phyloP scores from a whole-genome alignment of 345 rosid genomes.

The Erucastrum elatum region DNA sequence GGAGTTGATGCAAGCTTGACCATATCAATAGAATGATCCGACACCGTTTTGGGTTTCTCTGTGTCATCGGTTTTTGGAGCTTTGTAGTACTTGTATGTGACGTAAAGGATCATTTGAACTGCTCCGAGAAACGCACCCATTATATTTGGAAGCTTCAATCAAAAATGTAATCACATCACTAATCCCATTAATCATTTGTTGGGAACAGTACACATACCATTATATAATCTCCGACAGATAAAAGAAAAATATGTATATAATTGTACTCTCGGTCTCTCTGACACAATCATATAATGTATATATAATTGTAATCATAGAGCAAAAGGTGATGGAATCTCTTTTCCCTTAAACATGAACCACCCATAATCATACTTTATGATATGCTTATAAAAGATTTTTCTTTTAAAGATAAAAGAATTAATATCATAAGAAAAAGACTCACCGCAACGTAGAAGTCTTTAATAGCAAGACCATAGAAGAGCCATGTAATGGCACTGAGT shows the following conservation, averaged over 20 bases:
- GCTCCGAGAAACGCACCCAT: slow-evolving; percentile 53
- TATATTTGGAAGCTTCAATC: slow-evolving; percentile 53
- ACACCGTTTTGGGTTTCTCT: slow-evolving; percentile 32
- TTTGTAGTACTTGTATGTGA: slow-evolving; percentile 45
- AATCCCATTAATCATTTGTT: slow-evolving; percentile 6
- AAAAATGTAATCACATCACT: slow-evolving; percentile 6
- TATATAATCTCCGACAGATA: background rate
- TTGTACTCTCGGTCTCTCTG: background rate
- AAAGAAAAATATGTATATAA: background rate
- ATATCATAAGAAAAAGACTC: slow-evolving; percentile 19
- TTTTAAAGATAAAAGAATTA: no score
- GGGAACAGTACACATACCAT: slow-evolving; percentile 16
- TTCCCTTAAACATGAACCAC: slow-evolving; percentile 26
- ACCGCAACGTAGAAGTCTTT: slow-evolving; percentile 54
- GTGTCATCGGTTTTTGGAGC: slow-evolving; percentile 28
- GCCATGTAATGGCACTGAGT: slow-evolving; percentile 60
- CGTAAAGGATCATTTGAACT: slow-evolving; percentile 53
- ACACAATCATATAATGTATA: slow-evolving; percentile 33
- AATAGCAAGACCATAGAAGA: slow-evolving; percentile 53
- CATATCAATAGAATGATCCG: slow-evolving; percentile 37
- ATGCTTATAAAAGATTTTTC: background rate
- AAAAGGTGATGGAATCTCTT: slow-evolving; percentile 28
- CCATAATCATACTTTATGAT: slow-evolving; percentile 21
- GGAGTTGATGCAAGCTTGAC: slow-evolving; percentile 20
- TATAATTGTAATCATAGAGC: slow-evolving; percentile 28